Percentiles rank a stretch among this genome's conserved stretches.
Evolutionary conservation across 768 basidiomycete species (phyloP).

Genomic region (Serendipita sp.): DNA sequence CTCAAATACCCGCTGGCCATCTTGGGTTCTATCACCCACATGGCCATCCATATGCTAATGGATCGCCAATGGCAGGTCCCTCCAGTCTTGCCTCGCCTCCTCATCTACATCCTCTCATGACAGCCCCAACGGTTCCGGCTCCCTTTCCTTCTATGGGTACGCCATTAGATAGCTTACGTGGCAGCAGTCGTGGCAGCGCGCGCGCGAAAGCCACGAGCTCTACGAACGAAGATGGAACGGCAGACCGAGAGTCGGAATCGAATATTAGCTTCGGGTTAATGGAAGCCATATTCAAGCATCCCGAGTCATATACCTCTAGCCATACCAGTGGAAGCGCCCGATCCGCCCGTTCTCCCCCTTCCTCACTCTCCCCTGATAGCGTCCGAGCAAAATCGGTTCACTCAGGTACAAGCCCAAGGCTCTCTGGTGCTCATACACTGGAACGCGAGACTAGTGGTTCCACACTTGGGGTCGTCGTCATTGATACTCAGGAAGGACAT

Average conservation of each 20-base stretch:
- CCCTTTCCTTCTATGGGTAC: neutral
- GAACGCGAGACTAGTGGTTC: neutral
- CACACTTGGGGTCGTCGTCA: neutral
- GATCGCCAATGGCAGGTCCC: neutral
- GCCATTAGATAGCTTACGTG: neutral
- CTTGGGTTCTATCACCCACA: neutral
- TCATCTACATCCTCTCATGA: neutral
- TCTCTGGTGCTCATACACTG: neutral
- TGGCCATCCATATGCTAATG: neutral
- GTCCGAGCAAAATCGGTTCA: neutral
- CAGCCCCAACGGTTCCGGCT: neutral
- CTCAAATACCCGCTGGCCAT: neutral
- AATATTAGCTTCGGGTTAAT: neutral
- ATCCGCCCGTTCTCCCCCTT: neutral
- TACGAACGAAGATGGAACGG: neutral
- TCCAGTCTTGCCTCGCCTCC: neutral
- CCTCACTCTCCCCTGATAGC: neutral
- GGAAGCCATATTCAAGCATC: constrained; percentile 2
- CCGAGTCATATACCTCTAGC: neutral
- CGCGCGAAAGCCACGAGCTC: neutral
- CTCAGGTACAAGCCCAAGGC: neutral
- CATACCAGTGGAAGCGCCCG: neutral
- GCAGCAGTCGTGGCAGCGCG: neutral
- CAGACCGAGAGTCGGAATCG: neutral
- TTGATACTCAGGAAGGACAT: neutral